Percentiles rank a stretch among this genome's conserved stretches.
phyloP scores from a whole-genome alignment of 208 protist genomes.

The Angomonas ambiguus region DNA sequence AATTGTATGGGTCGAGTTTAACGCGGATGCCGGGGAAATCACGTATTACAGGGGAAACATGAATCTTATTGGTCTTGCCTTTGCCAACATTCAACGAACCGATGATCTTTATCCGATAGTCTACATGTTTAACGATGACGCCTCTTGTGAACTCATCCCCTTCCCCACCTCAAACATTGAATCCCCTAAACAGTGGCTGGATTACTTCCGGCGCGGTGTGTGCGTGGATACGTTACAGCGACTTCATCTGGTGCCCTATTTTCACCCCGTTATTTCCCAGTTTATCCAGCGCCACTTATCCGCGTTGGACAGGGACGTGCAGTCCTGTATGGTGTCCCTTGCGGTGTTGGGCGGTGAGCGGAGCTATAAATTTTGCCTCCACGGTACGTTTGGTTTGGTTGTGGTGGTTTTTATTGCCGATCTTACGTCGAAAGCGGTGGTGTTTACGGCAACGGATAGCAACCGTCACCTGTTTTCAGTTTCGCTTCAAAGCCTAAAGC shows the following conservation, averaged over 20 bases:
- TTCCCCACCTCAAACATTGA: constrained; percentile 47
- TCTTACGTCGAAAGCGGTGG: constrained; percentile 54
- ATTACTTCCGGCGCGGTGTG: constrained; percentile 54
- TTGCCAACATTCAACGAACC: constrained; percentile 64
- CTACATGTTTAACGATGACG: constrained; percentile 88
- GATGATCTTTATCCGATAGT: constrained; percentile 85
- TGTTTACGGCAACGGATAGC: constrained; percentile 70
- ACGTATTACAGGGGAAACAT: constrained; percentile 86
- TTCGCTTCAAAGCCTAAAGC: constrained; percentile 50
- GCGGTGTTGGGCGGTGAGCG: constrained; percentile 79
- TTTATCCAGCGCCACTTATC: constrained; percentile 64
- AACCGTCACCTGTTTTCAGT: constrained; percentile 68
- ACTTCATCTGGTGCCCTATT: constrained; percentile 66
- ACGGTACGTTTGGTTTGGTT: constrained; percentile 79
- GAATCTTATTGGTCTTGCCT: constrained; percentile 78
- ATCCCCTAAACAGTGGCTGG: constrained; percentile 43
- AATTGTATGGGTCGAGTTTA: constrained; percentile 86
- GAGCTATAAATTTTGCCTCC: constrained; percentile 75
- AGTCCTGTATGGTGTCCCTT: constrained; percentile 69
- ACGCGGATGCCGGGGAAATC: constrained; percentile 81
- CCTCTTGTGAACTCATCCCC: constrained; percentile 75
- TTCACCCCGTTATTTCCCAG: constrained; percentile 51
- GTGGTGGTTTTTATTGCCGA: constrained; percentile 72
- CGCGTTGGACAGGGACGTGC: constrained; percentile 52
- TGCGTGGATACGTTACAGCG: constrained; percentile 73